A percentile compares a stretch with the other conserved stretches of the same genome.
Evolutionary conservation across 2,329 filamentous ascomycete genomes (phyloP).

Genomic region (Xylariaceae sp.): DNA sequence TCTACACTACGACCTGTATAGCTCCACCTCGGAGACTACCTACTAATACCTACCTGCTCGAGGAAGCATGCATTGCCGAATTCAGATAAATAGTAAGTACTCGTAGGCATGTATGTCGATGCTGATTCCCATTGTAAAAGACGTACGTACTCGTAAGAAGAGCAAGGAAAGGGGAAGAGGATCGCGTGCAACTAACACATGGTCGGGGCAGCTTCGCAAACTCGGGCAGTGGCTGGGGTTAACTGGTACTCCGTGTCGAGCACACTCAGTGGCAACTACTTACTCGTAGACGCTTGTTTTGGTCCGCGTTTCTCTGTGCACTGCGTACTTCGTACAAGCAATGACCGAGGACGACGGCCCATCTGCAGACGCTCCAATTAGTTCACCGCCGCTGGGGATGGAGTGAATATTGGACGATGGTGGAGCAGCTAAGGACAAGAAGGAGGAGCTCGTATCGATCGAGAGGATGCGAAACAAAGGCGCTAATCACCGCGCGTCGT

Average conservation of each 20-base stretch:
- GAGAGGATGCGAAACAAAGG: slow-evolving; percentile 9
- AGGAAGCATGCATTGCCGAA: not conserved
- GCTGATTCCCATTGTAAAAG: not conserved
- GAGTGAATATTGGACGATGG: not conserved
- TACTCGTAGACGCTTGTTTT: not conserved
- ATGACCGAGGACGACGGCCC: not conserved
- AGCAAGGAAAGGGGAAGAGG: not conserved
- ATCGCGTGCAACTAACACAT: not conserved
- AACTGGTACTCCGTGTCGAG: not conserved
- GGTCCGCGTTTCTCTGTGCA: not conserved
- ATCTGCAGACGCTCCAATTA: slow-evolving; percentile 11
- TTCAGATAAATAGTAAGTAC: not conserved
- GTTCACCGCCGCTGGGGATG: not conserved
- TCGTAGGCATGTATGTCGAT: too few relatives aligned
- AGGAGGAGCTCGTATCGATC: slow-evolving; percentile 4
- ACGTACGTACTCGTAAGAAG: not conserved
- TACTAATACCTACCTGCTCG: not conserved
- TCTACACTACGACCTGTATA: not conserved
- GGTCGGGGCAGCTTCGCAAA: not conserved
- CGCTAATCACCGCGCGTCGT: slow-evolving; percentile 3
- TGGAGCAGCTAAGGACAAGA: not conserved
- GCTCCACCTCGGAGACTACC: slow-evolving; percentile 11
- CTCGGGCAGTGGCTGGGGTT: not conserved
- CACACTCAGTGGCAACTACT: not conserved
- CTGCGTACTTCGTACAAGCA: not conserved